Percentiles rank a stretch among this genome's conserved stretches.
Conservation (phyloP, 2,329 filamentous ascomycete genomes). For the Ophiostoma sp. region DNA sequence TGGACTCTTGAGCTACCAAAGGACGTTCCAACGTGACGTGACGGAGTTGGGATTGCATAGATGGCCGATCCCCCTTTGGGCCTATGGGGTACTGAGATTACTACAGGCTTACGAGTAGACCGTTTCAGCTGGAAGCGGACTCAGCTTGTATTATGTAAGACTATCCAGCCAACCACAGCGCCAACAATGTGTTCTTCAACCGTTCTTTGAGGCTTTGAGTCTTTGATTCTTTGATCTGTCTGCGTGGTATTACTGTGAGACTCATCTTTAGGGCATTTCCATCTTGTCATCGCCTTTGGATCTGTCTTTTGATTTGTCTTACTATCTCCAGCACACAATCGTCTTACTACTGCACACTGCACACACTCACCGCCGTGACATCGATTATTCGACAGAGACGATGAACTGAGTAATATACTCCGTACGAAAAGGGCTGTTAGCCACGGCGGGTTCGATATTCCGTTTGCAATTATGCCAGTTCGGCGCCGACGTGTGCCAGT, state of each 20-base stretch:
- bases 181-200: background rate
- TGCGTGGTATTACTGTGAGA: no score
- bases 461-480: no score
- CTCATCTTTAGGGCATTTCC: no score
- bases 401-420: no score
- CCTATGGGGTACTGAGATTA: conserved; percentile 6
- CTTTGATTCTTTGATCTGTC: no score
- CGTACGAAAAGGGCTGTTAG: no score
- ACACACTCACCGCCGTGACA: no score
- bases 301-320: background rate
- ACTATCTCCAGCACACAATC: background rate
- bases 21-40: background rate
- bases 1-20: background rate
- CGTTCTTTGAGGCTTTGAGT: background rate
- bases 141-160: background rate
- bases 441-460: no score
- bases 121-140: conserved; percentile 4
- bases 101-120: background rate
- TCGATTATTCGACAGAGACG: no score
- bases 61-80: background rate
- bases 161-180: background rate
- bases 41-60: background rate
- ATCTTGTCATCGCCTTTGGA: background rate
- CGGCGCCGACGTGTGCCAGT: no score
- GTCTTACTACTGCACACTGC: background rate